phyloP scores from a whole-genome alignment of 177 flowering plant species.

The Vitis hybrid region DNA sequence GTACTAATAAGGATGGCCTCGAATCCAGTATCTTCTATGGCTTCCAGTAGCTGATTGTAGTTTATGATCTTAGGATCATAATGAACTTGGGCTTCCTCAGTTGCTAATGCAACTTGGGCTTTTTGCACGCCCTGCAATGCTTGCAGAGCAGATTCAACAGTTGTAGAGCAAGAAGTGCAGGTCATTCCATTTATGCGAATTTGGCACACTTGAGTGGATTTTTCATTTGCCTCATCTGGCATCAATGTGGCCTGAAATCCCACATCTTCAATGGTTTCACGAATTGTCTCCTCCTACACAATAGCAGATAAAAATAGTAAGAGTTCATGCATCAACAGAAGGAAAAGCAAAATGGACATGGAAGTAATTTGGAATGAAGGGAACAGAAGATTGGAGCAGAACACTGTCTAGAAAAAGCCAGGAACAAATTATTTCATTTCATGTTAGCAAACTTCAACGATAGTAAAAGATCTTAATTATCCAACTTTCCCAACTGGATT shows the following conservation, averaged over 20 bases:
- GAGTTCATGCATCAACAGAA: not conserved
- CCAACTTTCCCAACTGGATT: too few species aligned
- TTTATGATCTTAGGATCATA: conserved; percentile 55
- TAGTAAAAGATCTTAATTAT: too few species aligned
- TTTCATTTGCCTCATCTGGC: conserved; percentile 46
- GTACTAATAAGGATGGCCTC: conserved; percentile 61
- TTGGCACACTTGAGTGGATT: conserved; percentile 44
- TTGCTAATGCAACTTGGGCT: conserved; percentile 75
- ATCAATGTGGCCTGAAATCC: conserved; percentile 67
- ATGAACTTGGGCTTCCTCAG: conserved; percentile 72
- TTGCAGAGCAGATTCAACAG: conserved; percentile 59
- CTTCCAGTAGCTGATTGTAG: conserved; percentile 40
- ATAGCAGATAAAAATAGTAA: conserved; percentile 2
- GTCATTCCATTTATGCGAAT: conserved; percentile 78
- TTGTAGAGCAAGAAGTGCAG: conserved; percentile 75
- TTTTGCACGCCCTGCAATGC: conserved; percentile 56
- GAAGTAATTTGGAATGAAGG: too few species aligned
- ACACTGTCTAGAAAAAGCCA: too few species aligned
- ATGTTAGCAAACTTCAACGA: too few species aligned
- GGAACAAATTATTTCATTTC: too few species aligned
- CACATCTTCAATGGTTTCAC: conserved; percentile 77
- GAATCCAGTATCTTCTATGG: conserved; percentile 67
- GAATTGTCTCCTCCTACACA: conserved; percentile 63
- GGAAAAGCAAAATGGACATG: not conserved
- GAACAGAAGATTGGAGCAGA: too few species aligned